Conservation (phyloP, 2,329 filamentous ascomycete species). For the Coniochaeta hoffmannii region DNA sequence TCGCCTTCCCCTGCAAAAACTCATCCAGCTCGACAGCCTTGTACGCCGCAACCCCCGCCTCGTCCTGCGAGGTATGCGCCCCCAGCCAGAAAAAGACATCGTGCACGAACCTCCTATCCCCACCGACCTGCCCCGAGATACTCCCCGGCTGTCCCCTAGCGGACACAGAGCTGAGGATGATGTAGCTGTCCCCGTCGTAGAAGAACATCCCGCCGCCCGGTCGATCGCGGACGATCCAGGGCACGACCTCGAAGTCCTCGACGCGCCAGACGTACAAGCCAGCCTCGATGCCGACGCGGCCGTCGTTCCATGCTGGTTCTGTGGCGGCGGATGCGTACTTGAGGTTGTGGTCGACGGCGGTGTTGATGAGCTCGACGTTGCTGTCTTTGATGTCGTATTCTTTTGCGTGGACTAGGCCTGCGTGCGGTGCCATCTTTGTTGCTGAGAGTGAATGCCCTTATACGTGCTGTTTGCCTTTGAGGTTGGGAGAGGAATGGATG, state of each 20-base stretch:
- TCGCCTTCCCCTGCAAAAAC: slow-evolving; percentile 53
- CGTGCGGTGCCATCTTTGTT: slow-evolving; percentile 52
- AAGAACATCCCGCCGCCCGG: slow-evolving; percentile 29
- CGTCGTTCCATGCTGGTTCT: slow-evolving; percentile 61
- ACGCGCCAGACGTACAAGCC: slow-evolving; percentile 60
- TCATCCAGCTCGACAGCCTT: slow-evolving; percentile 66
- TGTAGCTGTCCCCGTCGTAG: slow-evolving; percentile 62
- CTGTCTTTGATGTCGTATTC: slow-evolving; percentile 62
- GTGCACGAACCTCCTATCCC: slow-evolving; percentile 43
- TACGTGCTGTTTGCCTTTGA: too few relatives aligned
- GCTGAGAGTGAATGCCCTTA: too few relatives aligned
- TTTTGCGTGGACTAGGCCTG: slow-evolving; percentile 54
- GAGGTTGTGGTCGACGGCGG: slow-evolving; percentile 57
- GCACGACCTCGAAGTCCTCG: slow-evolving; percentile 57
- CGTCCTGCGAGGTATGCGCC: slow-evolving; percentile 57
- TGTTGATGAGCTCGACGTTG: slow-evolving; percentile 59
- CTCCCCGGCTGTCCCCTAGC: neutral
- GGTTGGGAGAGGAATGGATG: neutral
- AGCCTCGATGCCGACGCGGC: slow-evolving; percentile 39
- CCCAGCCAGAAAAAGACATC: slow-evolving; percentile 68
- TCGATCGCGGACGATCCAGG: slow-evolving; percentile 44
- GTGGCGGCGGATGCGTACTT: slow-evolving; percentile 59
- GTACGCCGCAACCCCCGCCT: slow-evolving; percentile 62
- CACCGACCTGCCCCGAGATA: slow-evolving; percentile 25
- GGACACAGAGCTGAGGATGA: slow-evolving; percentile 54